A percentile compares a stretch with the other conserved stretches of the same genome.
These are phyloP conservation scores for Colletotrichum camelliae DNA, from an alignment of 2,329 filamentous ascomycete genomes.

Conservation along the genomic window DNA sequence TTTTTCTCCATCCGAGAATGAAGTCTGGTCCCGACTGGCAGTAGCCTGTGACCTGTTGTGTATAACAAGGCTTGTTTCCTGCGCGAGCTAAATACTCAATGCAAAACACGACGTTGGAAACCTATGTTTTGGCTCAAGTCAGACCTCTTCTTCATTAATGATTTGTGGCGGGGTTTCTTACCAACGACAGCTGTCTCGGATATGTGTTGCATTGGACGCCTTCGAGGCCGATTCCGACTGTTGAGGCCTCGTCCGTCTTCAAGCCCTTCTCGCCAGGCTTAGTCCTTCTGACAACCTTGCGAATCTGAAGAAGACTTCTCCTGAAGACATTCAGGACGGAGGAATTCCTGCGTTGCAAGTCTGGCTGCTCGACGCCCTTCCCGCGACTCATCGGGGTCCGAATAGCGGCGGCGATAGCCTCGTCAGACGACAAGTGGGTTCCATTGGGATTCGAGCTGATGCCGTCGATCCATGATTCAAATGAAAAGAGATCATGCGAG, in stretches of 20 bases:
- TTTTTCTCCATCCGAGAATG: slow-evolving; percentile 2
- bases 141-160: neutral
- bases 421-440: neutral
- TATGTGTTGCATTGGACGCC: neutral
- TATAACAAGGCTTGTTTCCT: neutral
- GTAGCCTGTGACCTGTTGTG: neutral
- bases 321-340: neutral
- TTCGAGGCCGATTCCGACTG: neutral
- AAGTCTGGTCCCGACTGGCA: neutral
- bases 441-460: neutral
- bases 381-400: neutral
- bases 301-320: neutral
- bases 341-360: neutral
- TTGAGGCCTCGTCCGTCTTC: neutral
- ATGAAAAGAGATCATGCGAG: neutral
- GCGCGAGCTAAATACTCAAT: neutral
- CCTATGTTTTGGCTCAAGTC: neutral
- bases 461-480: neutral
- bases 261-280: neutral
- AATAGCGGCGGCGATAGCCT: neutral
- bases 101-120: neutral
- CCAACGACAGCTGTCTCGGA: neutral
- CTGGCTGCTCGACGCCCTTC: neutral
- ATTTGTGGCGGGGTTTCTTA: neutral
- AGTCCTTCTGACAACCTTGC: neutral